A percentile compares a stretch with the other conserved stretches of the same genome.
These are phyloP conservation scores for Aspergillus ellipticus DNA, from an alignment of 495 filamentous ascomycete species.

Conservation along the genomic window DNA sequence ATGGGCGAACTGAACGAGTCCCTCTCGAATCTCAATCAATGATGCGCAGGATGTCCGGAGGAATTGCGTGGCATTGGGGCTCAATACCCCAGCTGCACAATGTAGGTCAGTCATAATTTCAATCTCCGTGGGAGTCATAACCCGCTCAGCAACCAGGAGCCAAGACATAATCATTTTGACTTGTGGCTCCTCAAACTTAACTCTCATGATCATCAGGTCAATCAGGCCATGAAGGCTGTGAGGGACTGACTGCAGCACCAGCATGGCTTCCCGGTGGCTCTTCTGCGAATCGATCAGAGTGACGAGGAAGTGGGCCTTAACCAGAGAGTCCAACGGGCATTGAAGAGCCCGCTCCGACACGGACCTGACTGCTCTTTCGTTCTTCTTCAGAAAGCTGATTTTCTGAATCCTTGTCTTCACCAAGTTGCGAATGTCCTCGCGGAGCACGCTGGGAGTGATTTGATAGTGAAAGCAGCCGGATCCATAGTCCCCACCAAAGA, in stretches of 20 bases:
- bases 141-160: neutral
- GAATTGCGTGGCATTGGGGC: neutral
- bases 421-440: neutral
- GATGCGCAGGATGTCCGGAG: neutral
- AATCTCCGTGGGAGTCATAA: neutral
- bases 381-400: neutral
- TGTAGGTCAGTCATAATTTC: neutral
- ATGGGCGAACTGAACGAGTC: neutral
- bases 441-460: neutral
- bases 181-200: neutral
- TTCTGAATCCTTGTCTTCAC: neutral
- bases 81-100: neutral
- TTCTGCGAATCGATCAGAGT: neutral
- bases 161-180: neutral
- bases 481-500: neutral
- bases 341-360: neutral
- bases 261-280: neutral
- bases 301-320: neutral
- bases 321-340: neutral
- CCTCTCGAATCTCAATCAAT: neutral
- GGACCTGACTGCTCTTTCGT: neutral
- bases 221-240: neutral
- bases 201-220: neutral
- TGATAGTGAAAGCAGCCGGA: neutral
- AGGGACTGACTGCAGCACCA: neutral